Base-by-base conservation (phyloP, 139 green algal genomes). In the Mychonastes homosphaera region DNA sequence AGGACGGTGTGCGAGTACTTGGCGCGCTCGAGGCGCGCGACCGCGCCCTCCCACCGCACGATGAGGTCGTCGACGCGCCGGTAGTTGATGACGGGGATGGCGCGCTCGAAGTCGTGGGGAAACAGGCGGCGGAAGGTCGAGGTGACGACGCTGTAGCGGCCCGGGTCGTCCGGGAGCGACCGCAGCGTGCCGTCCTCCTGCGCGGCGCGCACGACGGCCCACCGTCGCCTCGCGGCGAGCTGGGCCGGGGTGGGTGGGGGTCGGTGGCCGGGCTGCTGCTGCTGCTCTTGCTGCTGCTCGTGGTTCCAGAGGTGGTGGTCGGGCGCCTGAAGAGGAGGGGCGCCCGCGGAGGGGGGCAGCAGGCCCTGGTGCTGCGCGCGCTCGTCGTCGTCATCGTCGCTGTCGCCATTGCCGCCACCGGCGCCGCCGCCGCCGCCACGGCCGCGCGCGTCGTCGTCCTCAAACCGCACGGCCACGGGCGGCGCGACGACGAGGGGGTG, bases 81-180 rank as follows among this genome's bases (percentile, higher is more conserved):
- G 58, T 77, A 65, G 2, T 72, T 47, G 30, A 62, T 56, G 27
- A 82, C 56, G 19, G 76, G 74, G 15, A 82, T 58, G 6, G 70
- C 67, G 43, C 53, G 35, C 30, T 79, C 74, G 64, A 79, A 83
- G 41, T 83, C 76, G 1, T 69, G 21, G 0, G 63, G 64, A 58
- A 77, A 83, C 26, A 83, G 62, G 8, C 43, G 41, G 29, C 45
- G 29, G 40, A 67, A 67, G 4, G 61, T 67, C 24, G 48, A n/a
- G 47, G 50, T 56, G n/a, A 67, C 51, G 6, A 67, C 27, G 53
- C 38, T 55, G 40, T 67, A 67, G 18, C 9, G n/a, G 3, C 43
- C 10, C 6, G 41, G 30, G n/a, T 46, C 24, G 4, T 49, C 3
- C 7, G 32, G 61, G 30, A 63, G 43, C 41, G 23, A 21, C 10